These are phyloP conservation scores for Xylaria sp. DNA, from an alignment of 2,329 filamentous ascomycete species.

Conservation along the genomic window DNA sequence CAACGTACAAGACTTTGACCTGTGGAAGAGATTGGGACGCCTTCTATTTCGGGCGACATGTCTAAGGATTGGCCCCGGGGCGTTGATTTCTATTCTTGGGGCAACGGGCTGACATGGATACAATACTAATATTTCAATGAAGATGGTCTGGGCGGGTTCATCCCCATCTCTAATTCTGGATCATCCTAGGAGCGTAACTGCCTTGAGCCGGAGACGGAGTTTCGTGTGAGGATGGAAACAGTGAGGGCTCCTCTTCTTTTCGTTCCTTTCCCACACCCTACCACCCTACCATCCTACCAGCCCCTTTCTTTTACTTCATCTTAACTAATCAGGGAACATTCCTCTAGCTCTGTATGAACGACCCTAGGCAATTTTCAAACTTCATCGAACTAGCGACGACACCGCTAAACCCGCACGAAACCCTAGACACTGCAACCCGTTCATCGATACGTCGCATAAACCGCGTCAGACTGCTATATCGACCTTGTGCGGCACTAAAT, in stretches of 20 bases:
- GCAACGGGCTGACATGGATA: neutral
- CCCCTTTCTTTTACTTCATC: too few species aligned
- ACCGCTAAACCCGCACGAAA: too few species aligned
- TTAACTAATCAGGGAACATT: too few species aligned
- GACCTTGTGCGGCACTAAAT: conserved; percentile 54
- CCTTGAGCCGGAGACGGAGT: neutral
- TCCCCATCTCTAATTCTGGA: neutral
- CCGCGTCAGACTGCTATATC: conserved; percentile 53
- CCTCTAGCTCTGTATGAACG: too few species aligned
- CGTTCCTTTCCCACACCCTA: too few species aligned
- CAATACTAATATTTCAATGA: neutral
- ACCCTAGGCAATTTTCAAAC: too few species aligned
- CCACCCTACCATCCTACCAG: too few species aligned
- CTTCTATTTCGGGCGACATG: neutral
- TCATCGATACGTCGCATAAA: conserved; percentile 52
- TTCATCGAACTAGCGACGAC: too few species aligned
- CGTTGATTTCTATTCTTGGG: neutral
- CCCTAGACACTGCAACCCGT: too few species aligned
- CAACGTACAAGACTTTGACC: neutral
- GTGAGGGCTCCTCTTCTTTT: too few species aligned
- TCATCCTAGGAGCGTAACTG: neutral
- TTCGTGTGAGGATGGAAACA: neutral
- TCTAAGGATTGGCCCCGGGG: neutral
- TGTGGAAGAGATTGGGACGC: neutral
- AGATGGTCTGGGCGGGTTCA: neutral